Conservation (phyloP, 805 yeast species). For the Candida krabiensis region DNA sequence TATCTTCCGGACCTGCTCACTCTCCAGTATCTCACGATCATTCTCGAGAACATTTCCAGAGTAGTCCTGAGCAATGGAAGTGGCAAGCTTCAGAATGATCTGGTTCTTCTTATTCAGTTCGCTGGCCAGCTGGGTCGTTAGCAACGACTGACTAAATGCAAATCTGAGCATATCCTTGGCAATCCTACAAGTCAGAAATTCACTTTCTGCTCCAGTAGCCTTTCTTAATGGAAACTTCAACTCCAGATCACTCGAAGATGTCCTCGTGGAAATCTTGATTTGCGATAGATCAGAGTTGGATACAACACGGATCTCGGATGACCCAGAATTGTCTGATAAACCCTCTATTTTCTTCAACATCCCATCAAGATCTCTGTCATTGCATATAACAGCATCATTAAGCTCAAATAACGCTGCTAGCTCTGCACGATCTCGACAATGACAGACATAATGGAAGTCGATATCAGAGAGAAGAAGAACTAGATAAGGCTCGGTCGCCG, state of each 20-base stretch:
- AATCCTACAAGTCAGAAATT: slow-evolving; percentile 1
- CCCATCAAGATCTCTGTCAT: slow-evolving; percentile 4
- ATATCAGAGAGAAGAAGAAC: slow-evolving; percentile 8
- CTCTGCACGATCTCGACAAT: slow-evolving; percentile 1
- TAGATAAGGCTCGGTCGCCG: background rate
- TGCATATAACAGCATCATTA: slow-evolving; percentile 10
- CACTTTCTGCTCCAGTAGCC: background rate
- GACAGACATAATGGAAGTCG: slow-evolving; percentile 5
- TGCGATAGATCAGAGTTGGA: background rate
- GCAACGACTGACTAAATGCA: slow-evolving; percentile 12
- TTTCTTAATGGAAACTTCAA: slow-evolving; percentile 11
- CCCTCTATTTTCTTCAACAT: slow-evolving; percentile 3
- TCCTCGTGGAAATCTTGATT: background rate
- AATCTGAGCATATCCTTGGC: slow-evolving; percentile 7
- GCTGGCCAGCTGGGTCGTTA: slow-evolving; percentile 10
- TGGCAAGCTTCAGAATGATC: slow-evolving; percentile 22
- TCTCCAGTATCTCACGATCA: slow-evolving; percentile 20
- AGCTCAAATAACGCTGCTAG: slow-evolving; percentile 7
- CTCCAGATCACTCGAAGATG: slow-evolving; percentile 7
- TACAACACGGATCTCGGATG: background rate
- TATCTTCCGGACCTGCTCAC: slow-evolving; percentile 15
- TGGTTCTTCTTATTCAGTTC: slow-evolving; percentile 22
- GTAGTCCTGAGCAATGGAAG: slow-evolving; percentile 22
- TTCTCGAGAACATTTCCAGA: slow-evolving; percentile 15
- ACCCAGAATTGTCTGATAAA: background rate